Conservation (phyloP, 495 filamentous ascomycete species). For the Thozetella sp. region DNA sequence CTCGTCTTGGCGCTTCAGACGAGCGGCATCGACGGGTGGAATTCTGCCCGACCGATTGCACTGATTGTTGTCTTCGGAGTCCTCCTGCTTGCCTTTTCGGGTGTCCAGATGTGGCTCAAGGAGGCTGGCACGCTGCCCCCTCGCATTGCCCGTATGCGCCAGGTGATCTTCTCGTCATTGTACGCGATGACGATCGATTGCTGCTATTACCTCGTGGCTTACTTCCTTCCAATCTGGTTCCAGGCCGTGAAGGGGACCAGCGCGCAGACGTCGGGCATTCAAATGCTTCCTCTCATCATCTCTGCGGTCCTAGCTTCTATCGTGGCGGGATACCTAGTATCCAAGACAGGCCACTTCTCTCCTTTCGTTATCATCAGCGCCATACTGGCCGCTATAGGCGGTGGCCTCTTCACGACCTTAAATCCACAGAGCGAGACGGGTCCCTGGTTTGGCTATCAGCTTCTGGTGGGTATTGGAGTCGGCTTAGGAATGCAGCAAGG, state of each 20-base stretch:
- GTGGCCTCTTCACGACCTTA: neutral
- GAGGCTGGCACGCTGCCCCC: slow-evolving; percentile 53
- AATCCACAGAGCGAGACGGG: neutral
- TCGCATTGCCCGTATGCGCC: slow-evolving; percentile 62
- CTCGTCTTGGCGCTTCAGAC: slow-evolving; percentile 62
- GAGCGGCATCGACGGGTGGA: slow-evolving; percentile 62
- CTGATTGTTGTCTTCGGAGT: slow-evolving; percentile 54
- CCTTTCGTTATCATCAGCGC: neutral
- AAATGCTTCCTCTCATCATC: slow-evolving; percentile 56
- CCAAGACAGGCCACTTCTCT: neutral
- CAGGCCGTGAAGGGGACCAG: slow-evolving; percentile 68
- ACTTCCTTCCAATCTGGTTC: slow-evolving; percentile 58
- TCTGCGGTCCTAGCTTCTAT: neutral
- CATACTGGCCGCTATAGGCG: neutral
- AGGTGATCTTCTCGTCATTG: slow-evolving; percentile 48
- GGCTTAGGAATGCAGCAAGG: neutral
- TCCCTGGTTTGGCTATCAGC: neutral
- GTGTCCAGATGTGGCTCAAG: slow-evolving; percentile 9
- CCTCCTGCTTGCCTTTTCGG: slow-evolving; percentile 40
- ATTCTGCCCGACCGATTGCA: slow-evolving; percentile 49
- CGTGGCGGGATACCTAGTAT: neutral
- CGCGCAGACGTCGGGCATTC: slow-evolving; percentile 66
- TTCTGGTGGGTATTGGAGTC: neutral
- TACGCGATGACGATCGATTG: slow-evolving; percentile 13
- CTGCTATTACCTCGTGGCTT: slow-evolving; percentile 51